Evolutionary conservation across 176 grass and related monocot species (phyloP).

Genomic region (Rhynchospora tenuis): DNA sequence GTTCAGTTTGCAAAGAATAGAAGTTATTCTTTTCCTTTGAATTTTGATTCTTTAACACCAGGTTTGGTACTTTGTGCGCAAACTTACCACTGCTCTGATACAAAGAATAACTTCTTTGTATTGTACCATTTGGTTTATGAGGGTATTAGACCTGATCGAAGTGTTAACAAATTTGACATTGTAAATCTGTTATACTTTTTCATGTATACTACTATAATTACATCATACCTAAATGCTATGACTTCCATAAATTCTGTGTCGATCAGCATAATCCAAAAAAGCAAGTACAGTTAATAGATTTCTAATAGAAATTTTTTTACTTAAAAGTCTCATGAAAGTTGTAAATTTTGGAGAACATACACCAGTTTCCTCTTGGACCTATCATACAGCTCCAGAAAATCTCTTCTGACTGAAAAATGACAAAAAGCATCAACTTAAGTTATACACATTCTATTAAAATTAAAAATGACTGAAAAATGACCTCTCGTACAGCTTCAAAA

Average conservation of each 20-base stretch:
- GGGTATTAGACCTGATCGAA: neutral
- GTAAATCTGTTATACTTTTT: neutral
- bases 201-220: neutral
- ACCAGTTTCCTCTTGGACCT: conserved; percentile 96
- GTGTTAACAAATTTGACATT: neutral
- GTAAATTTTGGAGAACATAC: conserved; percentile 27
- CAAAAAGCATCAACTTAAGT: neutral
- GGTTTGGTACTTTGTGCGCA: too few relatives aligned
- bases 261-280: conserved; percentile 43
- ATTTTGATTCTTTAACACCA: too few relatives aligned
- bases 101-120: too few relatives aligned
- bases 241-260: conserved; percentile 84
- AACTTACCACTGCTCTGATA: too few relatives aligned
- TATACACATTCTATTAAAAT: neutral
- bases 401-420: conserved; percentile 61
- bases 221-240: conserved; percentile 71
- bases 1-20: too few relatives aligned
- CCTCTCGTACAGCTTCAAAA: too few relatives aligned
- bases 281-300: conserved; percentile 7
- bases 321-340: neutral
- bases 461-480: too few relatives aligned
- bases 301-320: neutral
- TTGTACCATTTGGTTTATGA: neutral
- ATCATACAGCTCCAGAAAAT: conserved; percentile 73
- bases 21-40: too few relatives aligned